A percentile compares a stretch with the other conserved stretches of the same genome.
Conservation (phyloP, 257 asterid genomes). For the Capsicum pubescens region DNA sequence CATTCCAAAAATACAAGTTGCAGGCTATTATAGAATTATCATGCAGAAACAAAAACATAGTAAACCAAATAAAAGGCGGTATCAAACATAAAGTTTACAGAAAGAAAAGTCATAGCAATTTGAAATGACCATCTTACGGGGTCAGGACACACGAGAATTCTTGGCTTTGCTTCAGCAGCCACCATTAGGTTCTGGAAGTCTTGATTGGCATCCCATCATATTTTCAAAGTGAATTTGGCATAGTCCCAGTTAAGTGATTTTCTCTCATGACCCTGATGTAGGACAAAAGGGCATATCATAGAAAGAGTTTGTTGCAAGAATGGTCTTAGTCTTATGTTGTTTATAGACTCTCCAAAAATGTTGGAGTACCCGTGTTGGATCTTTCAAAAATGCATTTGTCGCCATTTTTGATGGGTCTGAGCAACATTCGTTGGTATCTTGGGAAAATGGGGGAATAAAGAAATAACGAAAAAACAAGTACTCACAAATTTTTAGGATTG, state of each 20-base stretch:
- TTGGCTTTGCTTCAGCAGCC: too few relatives aligned
- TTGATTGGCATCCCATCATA: too few relatives aligned
- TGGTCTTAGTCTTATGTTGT: background rate
- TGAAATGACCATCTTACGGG: too few relatives aligned
- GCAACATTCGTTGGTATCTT: background rate
- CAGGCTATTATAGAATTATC: background rate
- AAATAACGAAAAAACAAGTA: constrained; percentile 20
- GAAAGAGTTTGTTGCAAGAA: background rate
- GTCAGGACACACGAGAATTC: too few relatives aligned
- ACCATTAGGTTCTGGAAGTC: too few relatives aligned
- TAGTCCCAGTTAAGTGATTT: too few relatives aligned
- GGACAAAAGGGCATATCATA: too few relatives aligned
- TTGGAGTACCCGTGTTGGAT: background rate
- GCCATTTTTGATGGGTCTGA: background rate
- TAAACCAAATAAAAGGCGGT: background rate
- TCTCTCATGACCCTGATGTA: too few relatives aligned
- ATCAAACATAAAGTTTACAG: constrained; percentile 15
- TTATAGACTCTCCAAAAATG: background rate
- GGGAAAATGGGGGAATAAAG: background rate
- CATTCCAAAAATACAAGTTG: constrained; percentile 3
- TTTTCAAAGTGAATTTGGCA: too few relatives aligned
- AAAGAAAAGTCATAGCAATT: background rate
- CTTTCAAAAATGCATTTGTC: background rate
- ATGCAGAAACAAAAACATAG: too few relatives aligned
- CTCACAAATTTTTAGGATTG: constrained; percentile 74